Percentiles rank a stretch among this genome's conserved stretches.
phyloP scores from a whole-genome alignment of 2,329 filamentous ascomycete genomes.

The Ophiostoma ips region DNA sequence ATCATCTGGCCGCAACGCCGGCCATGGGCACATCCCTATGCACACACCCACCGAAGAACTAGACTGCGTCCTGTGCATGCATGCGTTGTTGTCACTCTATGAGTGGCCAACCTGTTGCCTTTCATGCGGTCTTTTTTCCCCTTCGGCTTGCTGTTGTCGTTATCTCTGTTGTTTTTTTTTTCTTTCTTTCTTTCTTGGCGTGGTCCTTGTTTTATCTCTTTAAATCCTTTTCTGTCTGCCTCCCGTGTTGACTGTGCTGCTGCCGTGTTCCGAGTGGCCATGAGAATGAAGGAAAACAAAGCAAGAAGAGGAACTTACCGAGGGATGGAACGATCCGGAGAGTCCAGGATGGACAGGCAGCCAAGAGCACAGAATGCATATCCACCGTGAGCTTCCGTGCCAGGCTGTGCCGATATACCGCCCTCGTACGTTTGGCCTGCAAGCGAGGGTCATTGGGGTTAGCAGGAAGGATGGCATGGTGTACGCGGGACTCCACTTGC shows the following conservation, averaged over 20 bases:
- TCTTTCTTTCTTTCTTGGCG: background rate
- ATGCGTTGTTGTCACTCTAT: constrained; percentile 24
- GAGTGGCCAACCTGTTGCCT: constrained; percentile 18
- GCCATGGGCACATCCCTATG: constrained; percentile 5
- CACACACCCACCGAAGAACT: constrained; percentile 9
- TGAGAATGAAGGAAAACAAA: constrained; percentile 13
- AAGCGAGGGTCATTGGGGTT: background rate
- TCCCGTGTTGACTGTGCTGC: too few relatives aligned
- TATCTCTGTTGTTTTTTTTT: background rate
- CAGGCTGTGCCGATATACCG: constrained; percentile 74
- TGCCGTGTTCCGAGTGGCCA: too few relatives aligned
- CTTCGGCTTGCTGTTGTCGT: background rate
- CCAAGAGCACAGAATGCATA: constrained; percentile 93
- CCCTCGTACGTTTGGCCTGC: constrained; percentile 82
- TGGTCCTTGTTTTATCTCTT: too few relatives aligned
- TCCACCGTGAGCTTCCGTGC: constrained; percentile 85
- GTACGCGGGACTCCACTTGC: background rate
- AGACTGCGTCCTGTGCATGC: constrained; percentile 18
- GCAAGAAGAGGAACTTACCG: constrained; percentile 32
- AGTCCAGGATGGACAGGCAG: constrained; percentile 72
- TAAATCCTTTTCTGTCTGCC: background rate
- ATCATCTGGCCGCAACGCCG: background rate
- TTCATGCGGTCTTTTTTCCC: background rate
- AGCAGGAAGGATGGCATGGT: constrained; percentile 2
- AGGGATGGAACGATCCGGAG: constrained; percentile 59